Base-by-base conservation (phyloP, 306 rosid genomes). In the Fagus sylvatica region DNA sequence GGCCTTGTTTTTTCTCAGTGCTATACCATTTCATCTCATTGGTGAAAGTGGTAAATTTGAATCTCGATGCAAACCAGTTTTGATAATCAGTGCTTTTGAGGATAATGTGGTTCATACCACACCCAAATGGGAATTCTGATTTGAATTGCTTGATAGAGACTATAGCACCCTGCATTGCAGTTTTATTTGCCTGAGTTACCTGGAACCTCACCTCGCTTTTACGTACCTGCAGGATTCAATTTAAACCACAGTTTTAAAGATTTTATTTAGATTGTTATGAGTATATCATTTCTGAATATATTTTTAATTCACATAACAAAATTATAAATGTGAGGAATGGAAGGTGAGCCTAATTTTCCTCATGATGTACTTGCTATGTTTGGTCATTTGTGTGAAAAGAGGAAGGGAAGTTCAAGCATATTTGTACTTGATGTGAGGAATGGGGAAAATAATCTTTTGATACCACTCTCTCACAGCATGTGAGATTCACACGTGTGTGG, bases 1-100 rank as follows among this genome's bases (percentile, higher is more conserved):
- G 71, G 36, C 95, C 93, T 78, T 59, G 79, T 39, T 10, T 48
- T 61, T 13, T 80, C 82, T 92, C 95, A 11, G 85, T 92, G 76
- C 91, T 85, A 34, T 90, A 90, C 97, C 97, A 92, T 76, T 92
- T 92, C 97, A 92, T 92, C 79, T 79, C 89, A 34, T 92, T 92
- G 74, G 95, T 90, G 87, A 90, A 92, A 53, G 91, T 88, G 41
- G 97, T 83, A 46, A 36, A 78, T 64, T 76, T 82, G 83, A 92
- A 92, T 81, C 97, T 90, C 53, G 85, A 73, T 37, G 74, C 39
- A 74, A 90, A 92, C 97, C 93, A 90, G 1, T 40, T 79, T 81
- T 85, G 91, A 83, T 92, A 90, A 1, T 79, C 87, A 1, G 67
- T 48, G 82, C 75, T 84, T 80, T 73, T 79, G 69, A 92, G 91